Evolutionary conservation across 805 yeast genomes (phyloP).

Genomic region (Priceomyces castillae): DNA sequence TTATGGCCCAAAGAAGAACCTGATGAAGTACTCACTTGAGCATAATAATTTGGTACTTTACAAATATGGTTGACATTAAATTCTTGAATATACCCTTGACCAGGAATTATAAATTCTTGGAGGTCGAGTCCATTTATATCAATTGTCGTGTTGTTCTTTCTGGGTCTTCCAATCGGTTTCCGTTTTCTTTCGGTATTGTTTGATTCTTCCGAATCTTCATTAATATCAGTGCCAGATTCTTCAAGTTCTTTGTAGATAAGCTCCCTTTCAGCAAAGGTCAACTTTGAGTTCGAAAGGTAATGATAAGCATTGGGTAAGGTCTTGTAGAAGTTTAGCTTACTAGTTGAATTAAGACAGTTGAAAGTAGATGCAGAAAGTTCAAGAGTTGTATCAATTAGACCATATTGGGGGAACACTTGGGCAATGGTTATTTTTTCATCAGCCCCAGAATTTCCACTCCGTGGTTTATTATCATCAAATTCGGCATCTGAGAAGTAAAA

Average conservation of each 20-base stretch:
- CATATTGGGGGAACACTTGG: slow-evolving; percentile 43
- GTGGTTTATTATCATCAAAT: slow-evolving; percentile 3
- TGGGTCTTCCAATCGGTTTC: slow-evolving; percentile 29
- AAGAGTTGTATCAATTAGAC: slow-evolving; percentile 24
- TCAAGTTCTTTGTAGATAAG: slow-evolving; percentile 29
- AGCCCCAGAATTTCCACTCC: slow-evolving; percentile 1
- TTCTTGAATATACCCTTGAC: slow-evolving; percentile 44
- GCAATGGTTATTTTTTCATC: slow-evolving; percentile 26
- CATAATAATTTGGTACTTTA: slow-evolving; percentile 42
- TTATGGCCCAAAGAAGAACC: slow-evolving; percentile 14
- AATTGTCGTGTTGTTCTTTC: slow-evolving; percentile 28
- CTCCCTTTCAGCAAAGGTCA: slow-evolving; percentile 36
- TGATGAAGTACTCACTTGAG: slow-evolving; percentile 12
- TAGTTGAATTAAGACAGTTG: slow-evolving; percentile 29
- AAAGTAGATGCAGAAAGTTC: slow-evolving; percentile 35
- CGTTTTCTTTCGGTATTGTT: slow-evolving; percentile 13
- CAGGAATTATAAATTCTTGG: slow-evolving; percentile 39
- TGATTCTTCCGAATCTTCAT: slow-evolving; percentile 6
- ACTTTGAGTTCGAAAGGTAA: slow-evolving; percentile 25
- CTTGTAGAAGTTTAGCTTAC: slow-evolving; percentile 38
- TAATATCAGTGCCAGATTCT: slow-evolving; percentile 18
- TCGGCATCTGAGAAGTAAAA: slow-evolving; percentile 10
- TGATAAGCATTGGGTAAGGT: slow-evolving; percentile 20
- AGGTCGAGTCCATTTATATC: slow-evolving; percentile 43
- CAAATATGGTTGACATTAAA: slow-evolving; percentile 40